Percentiles rank a stretch among this genome's conserved stretches.
These are phyloP conservation scores for Castanea sativa DNA, from an alignment of 306 rosid genomes.

Conservation along the genomic window DNA sequence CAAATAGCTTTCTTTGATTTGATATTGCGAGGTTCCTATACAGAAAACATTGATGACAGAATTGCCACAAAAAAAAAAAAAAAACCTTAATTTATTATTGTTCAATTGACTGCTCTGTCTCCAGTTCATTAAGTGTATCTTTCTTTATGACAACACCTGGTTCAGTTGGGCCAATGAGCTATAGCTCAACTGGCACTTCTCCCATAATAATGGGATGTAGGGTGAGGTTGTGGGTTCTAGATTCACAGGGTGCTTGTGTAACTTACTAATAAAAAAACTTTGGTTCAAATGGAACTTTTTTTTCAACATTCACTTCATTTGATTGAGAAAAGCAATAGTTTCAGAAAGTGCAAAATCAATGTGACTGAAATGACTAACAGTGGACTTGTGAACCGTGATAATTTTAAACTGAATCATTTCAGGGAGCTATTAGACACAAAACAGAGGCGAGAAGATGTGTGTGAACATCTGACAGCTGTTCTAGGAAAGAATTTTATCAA, in stretches of 20 bases:
- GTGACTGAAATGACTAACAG: neutral
- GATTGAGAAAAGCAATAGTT: neutral
- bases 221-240: too few species aligned
- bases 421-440: constrained; percentile 74
- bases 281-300: neutral
- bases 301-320: neutral
- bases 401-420: constrained; percentile 14
- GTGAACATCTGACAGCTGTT: constrained; percentile 58
- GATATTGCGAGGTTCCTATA: neutral
- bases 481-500: constrained; percentile 66
- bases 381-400: neutral
- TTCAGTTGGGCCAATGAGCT: neutral
- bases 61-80: too few species aligned
- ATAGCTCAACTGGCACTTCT: too few species aligned
- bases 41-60: neutral
- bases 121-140: neutral
- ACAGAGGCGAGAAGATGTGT: constrained; percentile 58
- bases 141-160: neutral
- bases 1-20: neutral
- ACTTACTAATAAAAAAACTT: too few species aligned
- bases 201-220: too few species aligned
- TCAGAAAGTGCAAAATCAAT: neutral
- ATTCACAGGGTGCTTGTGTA: too few species aligned
- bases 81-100: neutral
- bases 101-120: neutral